Evolutionary conservation across 116 monocot species (phyloP).

Genomic region (Iris pallida): DNA sequence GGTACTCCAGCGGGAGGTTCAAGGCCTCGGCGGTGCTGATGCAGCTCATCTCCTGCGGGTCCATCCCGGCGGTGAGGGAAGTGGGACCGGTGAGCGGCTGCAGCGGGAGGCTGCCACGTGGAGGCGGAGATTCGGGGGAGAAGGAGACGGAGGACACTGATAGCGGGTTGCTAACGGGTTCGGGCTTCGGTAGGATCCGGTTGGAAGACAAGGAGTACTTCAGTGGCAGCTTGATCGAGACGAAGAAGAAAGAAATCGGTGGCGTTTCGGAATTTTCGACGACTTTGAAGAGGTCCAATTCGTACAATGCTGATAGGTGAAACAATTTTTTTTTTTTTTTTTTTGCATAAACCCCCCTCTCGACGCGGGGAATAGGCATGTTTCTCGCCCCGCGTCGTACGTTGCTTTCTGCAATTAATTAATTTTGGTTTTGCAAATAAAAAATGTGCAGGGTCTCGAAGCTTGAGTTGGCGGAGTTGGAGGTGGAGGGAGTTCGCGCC

Average conservation of each 20-base stretch:
- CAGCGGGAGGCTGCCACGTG: conserved; percentile 21
- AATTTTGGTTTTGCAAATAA: background rate
- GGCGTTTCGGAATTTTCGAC: conserved; percentile 9
- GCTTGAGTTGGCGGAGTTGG: conserved; percentile 43
- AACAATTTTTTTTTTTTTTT: background rate
- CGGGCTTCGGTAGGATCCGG: conserved; percentile 5
- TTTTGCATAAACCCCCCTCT: background rate
- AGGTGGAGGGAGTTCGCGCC: conserved; percentile 39
- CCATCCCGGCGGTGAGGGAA: conserved; percentile 46
- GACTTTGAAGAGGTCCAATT: conserved; percentile 61
- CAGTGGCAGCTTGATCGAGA: conserved; percentile 77
- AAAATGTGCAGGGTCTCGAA: conserved; percentile 34
- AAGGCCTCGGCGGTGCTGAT: conserved; percentile 72
- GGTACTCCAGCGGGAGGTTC: conserved; percentile 36
- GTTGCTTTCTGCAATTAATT: background rate
- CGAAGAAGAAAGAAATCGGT: conserved; percentile 28
- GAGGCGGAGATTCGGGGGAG: conserved; percentile 9
- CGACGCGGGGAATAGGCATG: background rate
- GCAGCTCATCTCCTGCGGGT: conserved; percentile 83
- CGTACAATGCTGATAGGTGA: conserved; percentile 62
- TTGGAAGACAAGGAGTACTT: conserved; percentile 74
- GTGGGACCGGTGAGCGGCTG: conserved; percentile 23
- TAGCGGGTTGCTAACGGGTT: background rate
- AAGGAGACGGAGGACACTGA: conserved; percentile 3
- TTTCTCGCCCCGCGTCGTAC: background rate